phyloP scores from a whole-genome alignment of 768 basidiomycete species.

The Antrodiella citrinella region DNA sequence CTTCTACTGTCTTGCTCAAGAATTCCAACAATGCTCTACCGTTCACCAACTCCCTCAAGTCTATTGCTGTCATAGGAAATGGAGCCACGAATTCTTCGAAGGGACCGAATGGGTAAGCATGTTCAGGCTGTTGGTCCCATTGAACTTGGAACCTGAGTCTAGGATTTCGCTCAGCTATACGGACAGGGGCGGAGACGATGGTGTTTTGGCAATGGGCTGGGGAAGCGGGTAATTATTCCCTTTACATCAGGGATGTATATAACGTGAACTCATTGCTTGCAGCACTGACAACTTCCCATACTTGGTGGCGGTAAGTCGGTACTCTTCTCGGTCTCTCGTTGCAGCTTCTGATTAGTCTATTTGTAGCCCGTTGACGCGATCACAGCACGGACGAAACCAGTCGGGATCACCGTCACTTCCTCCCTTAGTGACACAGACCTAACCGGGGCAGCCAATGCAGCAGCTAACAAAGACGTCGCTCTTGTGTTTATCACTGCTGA shows the following conservation, averaged over 20 bases:
- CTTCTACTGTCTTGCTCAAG: conserved; percentile 58
- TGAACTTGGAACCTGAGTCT: not conserved
- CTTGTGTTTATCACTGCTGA: conserved; percentile 46
- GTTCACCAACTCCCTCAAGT: conserved; percentile 34
- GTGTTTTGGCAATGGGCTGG: conserved; percentile 58
- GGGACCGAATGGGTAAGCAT: conserved; percentile 47
- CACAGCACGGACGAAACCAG: conserved; percentile 23
- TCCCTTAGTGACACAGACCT: conserved; percentile 44
- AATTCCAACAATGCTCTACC: conserved; percentile 42
- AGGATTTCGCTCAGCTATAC: conserved; percentile 27
- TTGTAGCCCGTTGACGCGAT: conserved; percentile 33
- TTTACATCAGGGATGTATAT: too few species aligned
- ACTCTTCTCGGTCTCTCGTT: not conserved
- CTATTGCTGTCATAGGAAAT: conserved; percentile 49
- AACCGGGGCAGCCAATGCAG: conserved; percentile 34
- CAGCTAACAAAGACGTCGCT: conserved; percentile 41
- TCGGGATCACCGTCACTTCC: conserved; percentile 36
- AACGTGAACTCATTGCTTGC: too few species aligned
- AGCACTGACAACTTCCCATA: conserved; percentile 48
- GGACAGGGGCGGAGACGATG: conserved; percentile 51
- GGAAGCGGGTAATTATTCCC: conserved; percentile 21
- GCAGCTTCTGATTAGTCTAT: not conserved
- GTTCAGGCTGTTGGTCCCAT: not conserved
- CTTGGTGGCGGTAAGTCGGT: conserved; percentile 31
- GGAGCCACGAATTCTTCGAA: not conserved